A percentile compares a stretch with the other conserved stretches of the same genome.
Conservation (phyloP, 1,284 basidiomycete species). For the Megacollybia platyphylla region DNA sequence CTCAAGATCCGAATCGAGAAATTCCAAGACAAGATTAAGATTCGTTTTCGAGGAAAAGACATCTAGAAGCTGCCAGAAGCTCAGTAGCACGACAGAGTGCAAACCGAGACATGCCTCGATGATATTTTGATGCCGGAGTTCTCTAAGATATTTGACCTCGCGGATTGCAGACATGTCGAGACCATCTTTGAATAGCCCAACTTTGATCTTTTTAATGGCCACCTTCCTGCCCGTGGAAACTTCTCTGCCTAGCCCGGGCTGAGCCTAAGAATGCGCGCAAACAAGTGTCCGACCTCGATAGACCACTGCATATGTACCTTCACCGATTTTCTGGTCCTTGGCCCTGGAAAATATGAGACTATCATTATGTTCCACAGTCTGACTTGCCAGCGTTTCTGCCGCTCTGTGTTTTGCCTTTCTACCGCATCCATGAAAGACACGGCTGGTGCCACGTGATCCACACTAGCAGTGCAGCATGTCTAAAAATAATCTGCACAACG, state of each 20-base stretch:
- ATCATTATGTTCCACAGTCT: neutral
- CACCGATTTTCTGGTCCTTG: slow-evolving; percentile 88
- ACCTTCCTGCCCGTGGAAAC: slow-evolving; percentile 63
- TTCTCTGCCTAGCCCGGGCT: slow-evolving; percentile 43
- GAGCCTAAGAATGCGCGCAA: neutral
- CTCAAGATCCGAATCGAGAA: slow-evolving; percentile 95
- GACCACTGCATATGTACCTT: slow-evolving; percentile 96
- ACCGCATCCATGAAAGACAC: slow-evolving; percentile 52
- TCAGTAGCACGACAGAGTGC: neutral
- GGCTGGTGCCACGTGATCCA: neutral
- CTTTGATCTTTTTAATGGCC: slow-evolving; percentile 98
- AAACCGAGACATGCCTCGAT: slow-evolving; percentile 54
- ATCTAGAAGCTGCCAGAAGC: slow-evolving; percentile 65
- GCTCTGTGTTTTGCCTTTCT: slow-evolving; percentile 57
- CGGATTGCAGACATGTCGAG: slow-evolving; percentile 98
- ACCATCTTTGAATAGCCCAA: slow-evolving; percentile 94
- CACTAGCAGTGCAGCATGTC: no score
- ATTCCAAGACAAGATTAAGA: slow-evolving; percentile 95
- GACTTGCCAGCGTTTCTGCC: slow-evolving; percentile 55
- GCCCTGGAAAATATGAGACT: slow-evolving; percentile 27
- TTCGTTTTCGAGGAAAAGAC: slow-evolving; percentile 96
- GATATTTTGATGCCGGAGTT: slow-evolving; percentile 89
- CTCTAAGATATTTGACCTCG: slow-evolving; percentile 94
- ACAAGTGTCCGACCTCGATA: slow-evolving; percentile 59
- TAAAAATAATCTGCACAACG: no score